Conservation (phyloP, 2,329 filamentous ascomycete species). For the Rhynchosporium graminicola region DNA sequence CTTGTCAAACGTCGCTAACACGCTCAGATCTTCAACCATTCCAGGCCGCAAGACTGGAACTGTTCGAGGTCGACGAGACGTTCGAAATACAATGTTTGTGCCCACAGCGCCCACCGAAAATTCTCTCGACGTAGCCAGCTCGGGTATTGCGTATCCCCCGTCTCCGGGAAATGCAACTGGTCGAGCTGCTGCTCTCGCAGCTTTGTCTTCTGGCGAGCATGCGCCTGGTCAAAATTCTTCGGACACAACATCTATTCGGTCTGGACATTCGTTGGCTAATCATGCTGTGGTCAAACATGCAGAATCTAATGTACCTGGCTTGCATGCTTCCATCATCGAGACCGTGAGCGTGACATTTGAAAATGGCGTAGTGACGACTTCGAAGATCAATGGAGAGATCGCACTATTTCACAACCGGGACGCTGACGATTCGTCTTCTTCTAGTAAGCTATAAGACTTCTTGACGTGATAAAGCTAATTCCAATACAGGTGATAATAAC, state of each 20-base stretch:
- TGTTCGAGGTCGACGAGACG: slow-evolving; percentile 83
- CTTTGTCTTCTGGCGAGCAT: slow-evolving; percentile 62
- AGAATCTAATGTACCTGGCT: slow-evolving; percentile 74
- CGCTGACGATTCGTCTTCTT: slow-evolving; percentile 42
- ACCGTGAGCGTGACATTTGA: slow-evolving; percentile 86
- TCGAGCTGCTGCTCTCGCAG: slow-evolving; percentile 52
- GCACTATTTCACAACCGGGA: slow-evolving; percentile 76
- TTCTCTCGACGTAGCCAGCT: slow-evolving; percentile 30
- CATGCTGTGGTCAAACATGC: slow-evolving; percentile 74
- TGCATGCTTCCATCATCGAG: slow-evolving; percentile 89
- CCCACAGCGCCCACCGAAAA: slow-evolving; percentile 46
- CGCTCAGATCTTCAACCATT: slow-evolving; percentile 63
- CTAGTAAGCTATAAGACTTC: slow-evolving; percentile 44
- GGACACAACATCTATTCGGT: slow-evolving; percentile 90
- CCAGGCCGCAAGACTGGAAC: slow-evolving; percentile 73
- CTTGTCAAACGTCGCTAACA: slow-evolving; percentile 73
- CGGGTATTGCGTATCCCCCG: slow-evolving; percentile 33
- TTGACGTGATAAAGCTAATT: slow-evolving; percentile 26
- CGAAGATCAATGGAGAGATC: slow-evolving; percentile 82
- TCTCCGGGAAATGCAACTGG: slow-evolving; percentile 40
- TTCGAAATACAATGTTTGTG: slow-evolving; percentile 86
- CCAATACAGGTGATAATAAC: slow-evolving; percentile 51
- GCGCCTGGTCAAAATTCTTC: slow-evolving; percentile 56
- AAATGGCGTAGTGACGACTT: slow-evolving; percentile 67
- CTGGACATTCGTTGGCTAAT: slow-evolving; percentile 75